These are phyloP conservation scores for Amylostereum chailletii DNA, from an alignment of 1,284 basidiomycete species.

Conservation along the genomic window DNA sequence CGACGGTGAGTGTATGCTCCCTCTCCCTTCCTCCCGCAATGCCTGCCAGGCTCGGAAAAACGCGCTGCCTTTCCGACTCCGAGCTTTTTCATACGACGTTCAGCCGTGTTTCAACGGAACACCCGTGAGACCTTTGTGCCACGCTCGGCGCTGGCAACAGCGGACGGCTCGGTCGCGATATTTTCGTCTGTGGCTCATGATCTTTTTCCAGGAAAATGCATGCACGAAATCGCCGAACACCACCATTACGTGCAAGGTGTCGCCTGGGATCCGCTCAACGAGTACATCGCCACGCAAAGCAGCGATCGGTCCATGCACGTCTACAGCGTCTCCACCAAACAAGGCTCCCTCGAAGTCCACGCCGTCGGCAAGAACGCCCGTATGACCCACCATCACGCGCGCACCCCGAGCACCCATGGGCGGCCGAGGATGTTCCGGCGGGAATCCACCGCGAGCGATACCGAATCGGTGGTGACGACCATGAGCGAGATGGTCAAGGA, in stretches of 20 bases:
- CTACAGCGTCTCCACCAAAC: constrained; percentile 71
- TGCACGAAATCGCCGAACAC: constrained; percentile 84
- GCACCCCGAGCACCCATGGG: constrained; percentile 51
- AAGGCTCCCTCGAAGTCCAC: constrained; percentile 78
- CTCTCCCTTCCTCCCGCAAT: too few species aligned
- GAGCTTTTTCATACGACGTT: too few species aligned
- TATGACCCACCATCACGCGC: constrained; percentile 59
- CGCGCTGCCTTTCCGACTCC: too few species aligned
- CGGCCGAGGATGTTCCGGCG: constrained; percentile 56
- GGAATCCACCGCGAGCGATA: constrained; percentile 69
- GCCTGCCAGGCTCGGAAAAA: too few species aligned
- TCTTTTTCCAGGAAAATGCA: constrained; percentile 54
- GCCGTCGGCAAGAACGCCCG: constrained; percentile 76
- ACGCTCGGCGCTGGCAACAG: too few species aligned
- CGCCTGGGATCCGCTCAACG: constrained; percentile 92
- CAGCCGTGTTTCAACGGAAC: too few species aligned
- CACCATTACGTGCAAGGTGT: constrained; percentile 94
- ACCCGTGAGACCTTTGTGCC: too few species aligned
- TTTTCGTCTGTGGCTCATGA: constrained; percentile 8
- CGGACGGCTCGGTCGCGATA: neutral
- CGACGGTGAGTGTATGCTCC: constrained; percentile 46
- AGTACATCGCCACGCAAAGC: constrained; percentile 92
- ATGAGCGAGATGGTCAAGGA: constrained; percentile 39
- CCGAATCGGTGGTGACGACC: constrained; percentile 49
- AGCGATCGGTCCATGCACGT: constrained; percentile 89